Base-by-base conservation (phyloP, 2,329 filamentous ascomycete species). In the Chrysoporthe cubensis region DNA sequence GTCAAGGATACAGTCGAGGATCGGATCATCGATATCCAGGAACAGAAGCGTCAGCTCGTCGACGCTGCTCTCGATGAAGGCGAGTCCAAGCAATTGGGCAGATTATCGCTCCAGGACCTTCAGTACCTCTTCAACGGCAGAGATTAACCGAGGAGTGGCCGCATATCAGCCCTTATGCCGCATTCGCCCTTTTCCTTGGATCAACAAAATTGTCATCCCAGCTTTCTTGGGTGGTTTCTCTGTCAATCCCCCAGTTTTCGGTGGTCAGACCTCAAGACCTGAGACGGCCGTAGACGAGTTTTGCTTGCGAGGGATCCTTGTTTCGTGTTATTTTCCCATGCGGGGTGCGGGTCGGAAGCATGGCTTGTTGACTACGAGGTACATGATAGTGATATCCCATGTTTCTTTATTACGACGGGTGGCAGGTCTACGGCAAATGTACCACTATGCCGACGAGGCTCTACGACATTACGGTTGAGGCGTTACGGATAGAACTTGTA, bases 1-100 rank as follows among this genome's bases (percentile, higher is more conserved):
- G 88, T 95, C 8, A 78, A 88, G 72, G 85, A 87, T 6, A 97
- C 94, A 0, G 91, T 97, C 1, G 94, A 97, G 77, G 94, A 97
- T 75, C 88, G 94, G 8, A 97, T 97, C 71, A 82, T 95, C 43
- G 84, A 84, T 34, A 80, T 97, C 18, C 94, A 97, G 76, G 87
- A 94, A 63, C 84, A 87, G 77, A 97, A 97, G 81, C 87, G 91
- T 32, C 83, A 87, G 56, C 81, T 96, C 48, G 92, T 97, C 48
- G 89, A 92, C 69, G 85, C 88, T 11, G 94, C 94, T 1, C 84
- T 97, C 32, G 92, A 96, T 73, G 93, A 96, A 78, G 86, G 87
- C 37, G 90, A 89, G 50, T 86, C 86, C 44, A 86, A 87, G 74
- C 87, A 84, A 68, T 82, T 96, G 63, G 87, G 88, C 8, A 84